Percentiles rank a stretch among this genome's conserved stretches.
phyloP scores from a whole-genome alignment of 2,329 filamentous ascomycete species.

The Dactylellina drechsleri region DNA sequence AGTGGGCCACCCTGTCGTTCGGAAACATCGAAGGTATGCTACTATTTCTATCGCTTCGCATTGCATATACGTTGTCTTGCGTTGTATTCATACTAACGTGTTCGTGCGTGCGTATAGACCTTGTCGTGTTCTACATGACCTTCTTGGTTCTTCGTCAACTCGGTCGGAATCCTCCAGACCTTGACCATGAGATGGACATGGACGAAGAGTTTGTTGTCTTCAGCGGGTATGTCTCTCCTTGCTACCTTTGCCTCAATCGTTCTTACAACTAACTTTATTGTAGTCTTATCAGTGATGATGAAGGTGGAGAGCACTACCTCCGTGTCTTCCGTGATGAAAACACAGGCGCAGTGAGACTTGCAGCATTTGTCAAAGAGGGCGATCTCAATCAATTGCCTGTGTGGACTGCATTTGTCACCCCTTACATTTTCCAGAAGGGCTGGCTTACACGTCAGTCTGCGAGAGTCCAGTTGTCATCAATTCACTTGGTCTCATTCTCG shows the following conservation, averaged over 20 bases:
- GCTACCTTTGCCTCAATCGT: background rate
- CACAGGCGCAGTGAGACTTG: slow-evolving; percentile 57
- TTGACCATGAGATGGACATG: slow-evolving; percentile 58
- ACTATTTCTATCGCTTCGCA: slow-evolving; percentile 9
- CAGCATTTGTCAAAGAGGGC: slow-evolving; percentile 57
- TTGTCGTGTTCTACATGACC: slow-evolving; percentile 59
- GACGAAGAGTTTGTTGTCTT: slow-evolving; percentile 58
- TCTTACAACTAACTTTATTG: slow-evolving; percentile 5
- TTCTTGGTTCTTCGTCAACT: slow-evolving; percentile 58
- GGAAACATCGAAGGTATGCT: slow-evolving; percentile 58
- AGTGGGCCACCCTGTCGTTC: slow-evolving; percentile 58
- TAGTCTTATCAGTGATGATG: slow-evolving; percentile 57
- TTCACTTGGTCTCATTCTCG: slow-evolving; percentile 58
- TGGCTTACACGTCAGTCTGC: slow-evolving; percentile 48
- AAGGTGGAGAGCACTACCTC: slow-evolving; percentile 56
- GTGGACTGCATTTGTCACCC: slow-evolving; percentile 58
- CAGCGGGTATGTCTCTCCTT: slow-evolving; percentile 53
- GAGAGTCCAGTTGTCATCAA: slow-evolving; percentile 51
- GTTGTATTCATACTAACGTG: slow-evolving; percentile 38
- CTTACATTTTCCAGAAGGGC: slow-evolving; percentile 46
- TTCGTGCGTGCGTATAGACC: slow-evolving; percentile 55
- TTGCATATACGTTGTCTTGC: slow-evolving; percentile 17
- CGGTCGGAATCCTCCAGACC: slow-evolving; percentile 56
- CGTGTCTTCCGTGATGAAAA: slow-evolving; percentile 58
- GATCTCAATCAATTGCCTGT: slow-evolving; percentile 57